phyloP scores from a whole-genome alignment of 2,329 filamentous ascomycete species.

The Claviceps citrina region DNA sequence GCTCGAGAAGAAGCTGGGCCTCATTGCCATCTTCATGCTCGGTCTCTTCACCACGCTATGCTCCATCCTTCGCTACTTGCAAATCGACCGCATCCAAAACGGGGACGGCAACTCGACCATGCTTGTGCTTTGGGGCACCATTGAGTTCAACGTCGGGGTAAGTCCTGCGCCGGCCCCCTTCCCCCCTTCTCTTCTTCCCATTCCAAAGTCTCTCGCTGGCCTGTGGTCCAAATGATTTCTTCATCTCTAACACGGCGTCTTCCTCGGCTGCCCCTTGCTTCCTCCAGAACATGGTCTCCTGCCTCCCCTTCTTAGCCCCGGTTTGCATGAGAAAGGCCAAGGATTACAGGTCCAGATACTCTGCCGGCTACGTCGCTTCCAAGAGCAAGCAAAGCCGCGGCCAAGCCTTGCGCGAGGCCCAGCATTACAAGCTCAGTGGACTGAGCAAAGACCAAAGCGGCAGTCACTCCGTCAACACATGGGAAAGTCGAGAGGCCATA shows the following conservation, averaged over 20 bases:
- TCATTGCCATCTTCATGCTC: constrained; percentile 35
- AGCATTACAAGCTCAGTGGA: constrained; percentile 24
- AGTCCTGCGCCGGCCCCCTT: constrained; percentile 9
- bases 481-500: constrained; percentile 26
- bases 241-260: not conserved
- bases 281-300: constrained; percentile 30
- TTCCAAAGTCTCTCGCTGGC: not conserved
- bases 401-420: constrained; percentile 13
- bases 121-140: constrained; percentile 39
- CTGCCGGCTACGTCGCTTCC: constrained; percentile 11
- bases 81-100: constrained; percentile 33
- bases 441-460: constrained; percentile 18
- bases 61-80: constrained; percentile 34
- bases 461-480: constrained; percentile 14
- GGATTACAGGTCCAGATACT: constrained; percentile 25
- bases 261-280: not conserved
- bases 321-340: constrained; percentile 27
- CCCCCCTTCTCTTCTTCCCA: not conserved
- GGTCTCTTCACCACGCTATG: constrained; percentile 41
- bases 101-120: constrained; percentile 40
- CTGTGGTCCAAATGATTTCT: not conserved
- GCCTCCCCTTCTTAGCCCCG: constrained; percentile 29
- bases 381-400: constrained; percentile 12
- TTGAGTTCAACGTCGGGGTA: constrained; percentile 43
- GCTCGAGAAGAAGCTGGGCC: constrained; percentile 31